phyloP scores from a whole-genome alignment of 495 filamentous ascomycete genomes.

The Aspergillus haitiensis region DNA sequence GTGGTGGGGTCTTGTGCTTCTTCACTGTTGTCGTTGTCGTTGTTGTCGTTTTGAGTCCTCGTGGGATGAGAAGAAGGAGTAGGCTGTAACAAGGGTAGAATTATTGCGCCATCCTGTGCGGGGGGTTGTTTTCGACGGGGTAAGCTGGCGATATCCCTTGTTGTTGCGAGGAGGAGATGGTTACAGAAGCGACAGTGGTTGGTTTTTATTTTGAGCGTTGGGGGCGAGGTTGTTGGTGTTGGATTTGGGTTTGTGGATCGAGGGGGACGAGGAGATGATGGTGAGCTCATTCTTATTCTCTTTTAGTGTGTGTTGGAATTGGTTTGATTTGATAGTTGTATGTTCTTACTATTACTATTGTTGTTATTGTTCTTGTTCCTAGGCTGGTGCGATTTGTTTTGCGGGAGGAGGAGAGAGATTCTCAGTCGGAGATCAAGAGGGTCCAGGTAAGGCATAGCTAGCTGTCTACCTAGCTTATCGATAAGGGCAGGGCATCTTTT shows the following conservation, averaged over 20 bases:
- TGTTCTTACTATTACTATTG: not conserved
- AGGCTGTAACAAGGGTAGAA: slow-evolving; percentile 27
- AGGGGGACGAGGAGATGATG: not conserved
- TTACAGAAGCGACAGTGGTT: slow-evolving; percentile 75
- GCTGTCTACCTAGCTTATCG: too few relatives aligned
- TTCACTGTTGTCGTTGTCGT: too few relatives aligned
- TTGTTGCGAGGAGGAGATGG: slow-evolving; percentile 67
- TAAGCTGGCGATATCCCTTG: slow-evolving; percentile 53
- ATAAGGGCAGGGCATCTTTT: not conserved
- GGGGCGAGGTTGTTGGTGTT: slow-evolving; percentile 7
- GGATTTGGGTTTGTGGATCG: slow-evolving; percentile 2
- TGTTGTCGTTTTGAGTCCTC: too few relatives aligned
- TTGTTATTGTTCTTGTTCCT: not conserved
- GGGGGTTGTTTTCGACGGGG: slow-evolving; percentile 45
- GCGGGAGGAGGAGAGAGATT: not conserved
- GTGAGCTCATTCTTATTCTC: slow-evolving; percentile 3
- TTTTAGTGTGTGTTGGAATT: not conserved
- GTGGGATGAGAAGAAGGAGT: too few relatives aligned
- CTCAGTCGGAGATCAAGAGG: not conserved
- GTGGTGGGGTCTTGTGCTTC: not conserved
- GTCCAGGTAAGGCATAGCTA: not conserved
- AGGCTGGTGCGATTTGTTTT: not conserved
- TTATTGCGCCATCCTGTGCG: slow-evolving; percentile 30
- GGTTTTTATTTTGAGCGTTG: slow-evolving; percentile 47
- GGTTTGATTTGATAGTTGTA: not conserved